Evolutionary conservation across 108 stramenopile species (phyloP), one percentile per base, ranked within the genome.

Genomic region (Hondaea fermentalgiana): DNA sequence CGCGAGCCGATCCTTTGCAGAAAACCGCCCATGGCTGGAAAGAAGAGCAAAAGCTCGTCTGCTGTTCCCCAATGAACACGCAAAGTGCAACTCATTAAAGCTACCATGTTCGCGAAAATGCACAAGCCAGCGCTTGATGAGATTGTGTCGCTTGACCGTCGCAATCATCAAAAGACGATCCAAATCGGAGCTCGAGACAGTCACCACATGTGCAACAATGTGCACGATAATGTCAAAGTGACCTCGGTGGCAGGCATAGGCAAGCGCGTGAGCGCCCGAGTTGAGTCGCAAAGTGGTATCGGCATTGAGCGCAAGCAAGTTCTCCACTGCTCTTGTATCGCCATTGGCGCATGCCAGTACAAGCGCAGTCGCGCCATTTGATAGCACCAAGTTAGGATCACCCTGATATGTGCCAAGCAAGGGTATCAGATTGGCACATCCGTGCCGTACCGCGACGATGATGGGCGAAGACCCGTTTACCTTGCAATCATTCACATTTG

Each of bases 281-380:
- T 83, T 47, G 1, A 83, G 28, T 43, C 49, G 49, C n/a, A 53
- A 6, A 16, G 10, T 12, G 12, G 76, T 47, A 45, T 83, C 76
- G 2, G 76, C 45, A 23, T 53, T 53, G 49, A 83, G 45, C 23
- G 44, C 19, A 6, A 83, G 76, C 10, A 83, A 23, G 10, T 83
- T n/a, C 17, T 83, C 76, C 51, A 83, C 76, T 12, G 49, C 45
- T 0, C 49, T 23, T 23, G 19, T 25, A 45, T 83, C 51, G 12
- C 76, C 76, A 53, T 83, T 83, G n/a, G 76, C 76, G 28, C 76
- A 21, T 12, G 76, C 76, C 45, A 83, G 76, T 6, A 83, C 51
- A 12, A 83, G 51, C 51, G 76, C 76, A 6, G 76, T 53, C 16
- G 76, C 76, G 49, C 76, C 76, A 53, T 83, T 83, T 6, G 76